Percentiles rank a stretch among this genome's conserved stretches.
Conservation (phyloP, 768 basidiomycete genomes). For the Cubamyces lactineus region DNA sequence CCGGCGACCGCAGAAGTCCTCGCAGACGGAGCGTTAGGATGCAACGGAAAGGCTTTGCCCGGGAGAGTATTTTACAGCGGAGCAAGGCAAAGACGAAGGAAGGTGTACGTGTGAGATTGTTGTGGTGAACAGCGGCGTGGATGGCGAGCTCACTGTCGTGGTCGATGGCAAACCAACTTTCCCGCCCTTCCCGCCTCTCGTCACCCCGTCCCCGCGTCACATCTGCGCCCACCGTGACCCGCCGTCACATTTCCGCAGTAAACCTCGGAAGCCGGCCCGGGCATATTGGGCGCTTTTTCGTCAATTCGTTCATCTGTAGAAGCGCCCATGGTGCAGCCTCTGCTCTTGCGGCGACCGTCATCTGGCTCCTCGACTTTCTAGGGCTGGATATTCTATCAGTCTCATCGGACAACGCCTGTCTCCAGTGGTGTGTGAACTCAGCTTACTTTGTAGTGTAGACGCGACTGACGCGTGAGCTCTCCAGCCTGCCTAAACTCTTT, state of each 20-base stretch:
- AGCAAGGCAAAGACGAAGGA: not conserved
- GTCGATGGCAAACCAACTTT: slow-evolving; percentile 4
- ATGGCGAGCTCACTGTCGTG: not conserved
- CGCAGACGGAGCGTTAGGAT: not conserved
- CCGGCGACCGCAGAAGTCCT: slow-evolving; percentile 15
- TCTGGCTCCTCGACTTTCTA: no score
- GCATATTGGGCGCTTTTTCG: not conserved
- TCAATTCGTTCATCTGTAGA: no score
- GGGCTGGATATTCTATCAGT: no score
- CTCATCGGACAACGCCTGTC: no score
- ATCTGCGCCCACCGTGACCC: slow-evolving; percentile 4
- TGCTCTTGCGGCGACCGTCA: no score
- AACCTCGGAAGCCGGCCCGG: not conserved
- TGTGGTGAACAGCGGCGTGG: not conserved
- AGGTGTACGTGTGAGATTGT: not conserved
- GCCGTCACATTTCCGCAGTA: not conserved
- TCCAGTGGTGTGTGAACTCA: no score
- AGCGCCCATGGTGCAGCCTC: no score
- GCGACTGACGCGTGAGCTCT: no score
- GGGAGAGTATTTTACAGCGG: not conserved
- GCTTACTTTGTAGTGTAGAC: no score
- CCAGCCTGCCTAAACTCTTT: no score
- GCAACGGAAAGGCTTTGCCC: not conserved
- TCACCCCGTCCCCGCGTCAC: slow-evolving; percentile 12
- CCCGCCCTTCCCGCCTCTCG: not conserved